Evolutionary conservation across 202 grass and related monocot species (phyloP), one percentile per base, ranked within the genome.

Genomic region (Bolboschoenoplectus hybrid): DNA sequence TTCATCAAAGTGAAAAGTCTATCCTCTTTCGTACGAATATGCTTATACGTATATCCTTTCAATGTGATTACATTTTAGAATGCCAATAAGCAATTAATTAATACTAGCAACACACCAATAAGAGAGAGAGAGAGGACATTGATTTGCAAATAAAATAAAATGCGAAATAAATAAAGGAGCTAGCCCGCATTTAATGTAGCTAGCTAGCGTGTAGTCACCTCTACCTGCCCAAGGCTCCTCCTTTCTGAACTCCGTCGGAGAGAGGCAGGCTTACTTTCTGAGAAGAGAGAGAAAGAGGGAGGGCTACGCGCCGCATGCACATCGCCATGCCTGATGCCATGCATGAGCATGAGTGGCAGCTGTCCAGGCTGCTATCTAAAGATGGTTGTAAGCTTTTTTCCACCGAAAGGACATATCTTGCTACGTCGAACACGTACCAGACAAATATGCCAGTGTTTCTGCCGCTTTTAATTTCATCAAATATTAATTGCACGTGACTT

Each of bases 371-470:
- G 26, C 26, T 26, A 26, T 26, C 26, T 26, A 2, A 14, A 53
- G 43, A 20, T 17, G 38, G 44, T 35, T 70, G 82, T 68, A 52
- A 84, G 61, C 64, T 84, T 84, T 84, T 26, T 68, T 71, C 14
- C 47, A 84, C 80, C 46, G 63, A 67, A 64, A 64, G 43, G 63
- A 82, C 35, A 9, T 43, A 45, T 51, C 35, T 65, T 80, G 41
- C 46, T 64, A 82, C 19, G 39, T 49, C 67, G 80, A 82, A 82
- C 3, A 19, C 26, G 26, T 26, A 26, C 80, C 46, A 70, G 63
- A 84, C 82, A 84, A 68, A 19, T 71, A 16, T 84, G 82, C 65
- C 64, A 84, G 82, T 84, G 65, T 14, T 56, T 9, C 82, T 68
- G 64, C 66, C 66, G 58, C 57, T 51, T 65, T 49, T 26, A 26